These are phyloP conservation scores for Penicillium psychrosexuale DNA, from an alignment of 2,329 filamentous ascomycete species.

Conservation along the genomic window DNA sequence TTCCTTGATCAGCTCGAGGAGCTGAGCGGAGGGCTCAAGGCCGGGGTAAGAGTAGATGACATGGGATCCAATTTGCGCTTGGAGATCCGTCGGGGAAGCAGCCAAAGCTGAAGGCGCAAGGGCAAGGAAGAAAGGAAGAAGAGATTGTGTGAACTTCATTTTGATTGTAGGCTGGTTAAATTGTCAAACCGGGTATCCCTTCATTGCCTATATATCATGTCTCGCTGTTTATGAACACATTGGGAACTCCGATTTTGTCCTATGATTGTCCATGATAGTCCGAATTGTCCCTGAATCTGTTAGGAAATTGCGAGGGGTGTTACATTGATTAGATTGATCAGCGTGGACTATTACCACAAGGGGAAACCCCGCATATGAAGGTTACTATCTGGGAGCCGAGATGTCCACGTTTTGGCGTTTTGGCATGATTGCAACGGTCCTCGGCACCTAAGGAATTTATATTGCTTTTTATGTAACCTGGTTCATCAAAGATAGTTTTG, in stretches of 20 bases:
- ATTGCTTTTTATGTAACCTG: not conserved
- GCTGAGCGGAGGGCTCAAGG: conserved; percentile 22
- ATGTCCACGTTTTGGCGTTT: not conserved
- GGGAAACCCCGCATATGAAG: not conserved
- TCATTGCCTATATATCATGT: not conserved
- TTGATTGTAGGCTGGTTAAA: not conserved
- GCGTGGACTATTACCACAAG: not conserved
- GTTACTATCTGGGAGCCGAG: conserved; percentile 2
- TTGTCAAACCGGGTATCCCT: not conserved
- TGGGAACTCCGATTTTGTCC: not conserved
- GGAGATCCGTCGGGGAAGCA: conserved; percentile 2
- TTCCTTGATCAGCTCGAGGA: conserved; percentile 25
- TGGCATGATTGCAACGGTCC: not conserved
- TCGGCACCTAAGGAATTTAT: not conserved
- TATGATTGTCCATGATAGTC: not conserved
- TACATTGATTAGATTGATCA: conserved; percentile 18
- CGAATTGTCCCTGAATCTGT: not conserved
- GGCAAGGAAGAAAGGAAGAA: conserved; percentile 3
- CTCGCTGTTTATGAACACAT: not conserved
- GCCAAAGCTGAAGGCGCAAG: not conserved
- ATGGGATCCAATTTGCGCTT: conserved; percentile 25
- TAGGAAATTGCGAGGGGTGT: conserved; percentile 1
- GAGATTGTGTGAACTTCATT: conserved; percentile 4
- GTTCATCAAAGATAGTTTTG: not conserved
- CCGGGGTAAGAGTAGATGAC: conserved; percentile 35